Evolutionary conservation across 352 stramenopile genomes (phyloP), one percentile per base, ranked within the genome.

Genomic region (Phytophthora crassamura): DNA sequence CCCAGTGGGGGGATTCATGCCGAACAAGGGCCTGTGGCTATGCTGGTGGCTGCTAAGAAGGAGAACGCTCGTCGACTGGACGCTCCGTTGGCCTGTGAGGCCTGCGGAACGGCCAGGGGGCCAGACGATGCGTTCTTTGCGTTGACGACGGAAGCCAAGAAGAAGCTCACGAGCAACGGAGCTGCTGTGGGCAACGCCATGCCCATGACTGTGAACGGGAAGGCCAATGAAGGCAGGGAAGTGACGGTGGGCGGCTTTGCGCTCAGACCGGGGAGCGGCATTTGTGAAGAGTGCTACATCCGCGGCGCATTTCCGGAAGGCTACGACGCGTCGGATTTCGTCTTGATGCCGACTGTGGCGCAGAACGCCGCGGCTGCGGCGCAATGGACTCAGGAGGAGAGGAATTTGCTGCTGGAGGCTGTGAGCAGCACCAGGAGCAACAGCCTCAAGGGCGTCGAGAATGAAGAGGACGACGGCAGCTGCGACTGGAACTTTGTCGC

Each of bases 401-500:
- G 62, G 5, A 69, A 64, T 4, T 33, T 56, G 40, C 60, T 95
- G 34, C 41, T 95, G 22, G 71, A 87, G 3, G 84, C 80, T 0
- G 75, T 95, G 28, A 82, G 77, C 48, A 63, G 63, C 16, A 72
- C 69, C 11, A 64, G 64, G 34, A 34, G 15, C 4, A 71, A 59
- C 32, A 25, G 35, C 15, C 42, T 63, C 4, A 69, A 69, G n/a
- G 34, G 49, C 35, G 8, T 11, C 0, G 53, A 54, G 16, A 49
- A 60, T 5, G 74, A 73, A 1, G 51, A 70, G 0, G 59, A 78
- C 16, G 59, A 77, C 15, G 68, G 83, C 6, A 78, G 61, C 35
- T 89, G 82, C 54, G 84, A 95, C 63, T 95, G 86, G 86, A 91
- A 92, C 54, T 74, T 79, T 39, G 78, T 95, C 30, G 83, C 84